Percentiles rank a stretch among this genome's conserved stretches.
These are phyloP conservation scores for Cyamopsis tetragonoloba DNA, from an alignment of 306 rosid genomes.

Conservation along the genomic window DNA sequence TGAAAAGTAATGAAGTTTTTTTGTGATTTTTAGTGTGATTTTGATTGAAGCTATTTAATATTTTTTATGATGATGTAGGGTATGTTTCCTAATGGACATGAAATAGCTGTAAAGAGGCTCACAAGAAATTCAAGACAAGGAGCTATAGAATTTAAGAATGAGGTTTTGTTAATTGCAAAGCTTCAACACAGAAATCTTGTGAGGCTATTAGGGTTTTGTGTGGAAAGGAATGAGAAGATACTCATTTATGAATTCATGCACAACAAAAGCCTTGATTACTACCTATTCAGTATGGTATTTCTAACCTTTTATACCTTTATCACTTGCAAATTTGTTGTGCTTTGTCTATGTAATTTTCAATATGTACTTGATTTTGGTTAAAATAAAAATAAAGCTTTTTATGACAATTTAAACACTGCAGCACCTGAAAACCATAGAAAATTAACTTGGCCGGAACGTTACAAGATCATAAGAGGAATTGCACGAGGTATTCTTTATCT, in stretches of 20 bases:
- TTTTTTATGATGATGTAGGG: conserved; percentile 31
- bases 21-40: not conserved
- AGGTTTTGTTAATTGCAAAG: conserved; percentile 20
- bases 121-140: conserved; percentile 28
- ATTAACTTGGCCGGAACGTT: conserved; percentile 25
- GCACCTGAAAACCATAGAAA: not conserved
- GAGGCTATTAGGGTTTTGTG: conserved; percentile 26
- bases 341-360: not conserved
- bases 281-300: conserved; percentile 23
- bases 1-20: not conserved
- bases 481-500: conserved; percentile 28
- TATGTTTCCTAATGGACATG: conserved; percentile 18
- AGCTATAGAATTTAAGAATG: conserved; percentile 27
- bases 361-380: too few species aligned
- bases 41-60: not conserved
- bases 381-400: not conserved
- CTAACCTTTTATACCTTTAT: not conserved
- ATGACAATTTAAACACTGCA: not conserved
- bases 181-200: conserved; percentile 37
- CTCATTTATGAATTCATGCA: conserved; percentile 29
- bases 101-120: conserved; percentile 35
- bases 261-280: conserved; percentile 33
- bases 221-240: conserved; percentile 26
- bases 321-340: not conserved
- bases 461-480: conserved; percentile 28